Evolutionary conservation across 495 filamentous ascomycete genomes (phyloP).

Genomic region (Cercophora samala): DNA sequence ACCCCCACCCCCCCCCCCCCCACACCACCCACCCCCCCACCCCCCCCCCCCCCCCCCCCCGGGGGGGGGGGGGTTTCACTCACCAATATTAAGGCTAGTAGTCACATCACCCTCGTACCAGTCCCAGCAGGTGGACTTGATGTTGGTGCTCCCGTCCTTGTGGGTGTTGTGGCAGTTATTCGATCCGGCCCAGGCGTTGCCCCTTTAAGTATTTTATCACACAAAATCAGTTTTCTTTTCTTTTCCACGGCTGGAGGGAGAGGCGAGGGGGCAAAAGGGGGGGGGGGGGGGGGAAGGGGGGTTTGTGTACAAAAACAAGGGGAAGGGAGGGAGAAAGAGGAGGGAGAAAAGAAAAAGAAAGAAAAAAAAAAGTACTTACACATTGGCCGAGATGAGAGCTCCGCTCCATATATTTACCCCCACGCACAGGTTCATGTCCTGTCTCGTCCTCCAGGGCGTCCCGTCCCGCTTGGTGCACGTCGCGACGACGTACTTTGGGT

Average conservation of each 20-base stretch:
- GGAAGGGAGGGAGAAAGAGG: too few species aligned
- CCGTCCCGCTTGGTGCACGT: neutral
- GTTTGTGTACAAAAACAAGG: too few species aligned
- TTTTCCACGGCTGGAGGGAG: too few species aligned
- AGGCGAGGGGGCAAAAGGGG: too few species aligned
- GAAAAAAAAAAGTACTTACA: neutral
- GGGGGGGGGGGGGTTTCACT: too few species aligned
- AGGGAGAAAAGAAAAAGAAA: too few species aligned
- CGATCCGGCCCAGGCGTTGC: neutral
- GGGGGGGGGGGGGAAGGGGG: too few species aligned
- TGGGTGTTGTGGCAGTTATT: neutral
- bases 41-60: too few species aligned
- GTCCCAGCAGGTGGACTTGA: neutral
- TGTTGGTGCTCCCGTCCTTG: neutral
- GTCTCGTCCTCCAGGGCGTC: neutral
- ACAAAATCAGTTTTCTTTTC: too few species aligned
- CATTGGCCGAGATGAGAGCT: accelerated
- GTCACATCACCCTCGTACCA: neutral
- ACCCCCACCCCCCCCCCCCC: too few species aligned
- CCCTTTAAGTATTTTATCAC: neutral
- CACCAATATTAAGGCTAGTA: neutral
- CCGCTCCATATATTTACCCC: neutral
- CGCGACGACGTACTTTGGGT: neutral
- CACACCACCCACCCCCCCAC: too few species aligned
- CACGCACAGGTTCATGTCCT: neutral